phyloP scores from a whole-genome alignment of 768 basidiomycete genomes.

The Collybiopsis confluens region DNA sequence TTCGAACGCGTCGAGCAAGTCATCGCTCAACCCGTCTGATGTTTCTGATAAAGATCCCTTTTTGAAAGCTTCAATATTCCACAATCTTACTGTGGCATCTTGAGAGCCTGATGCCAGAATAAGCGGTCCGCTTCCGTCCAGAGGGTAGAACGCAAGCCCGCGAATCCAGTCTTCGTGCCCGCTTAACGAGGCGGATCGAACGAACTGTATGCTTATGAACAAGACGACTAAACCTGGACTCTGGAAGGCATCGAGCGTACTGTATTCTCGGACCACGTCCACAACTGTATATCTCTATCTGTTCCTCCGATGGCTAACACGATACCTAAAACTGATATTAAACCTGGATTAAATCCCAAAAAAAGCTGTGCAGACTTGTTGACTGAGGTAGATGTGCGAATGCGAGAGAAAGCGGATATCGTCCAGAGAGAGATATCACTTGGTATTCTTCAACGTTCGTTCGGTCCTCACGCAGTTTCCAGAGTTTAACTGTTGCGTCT shows the following conservation, averaged over 20 bases:
- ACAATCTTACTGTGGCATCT: slow-evolving; percentile 89
- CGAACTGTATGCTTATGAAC: slow-evolving; percentile 38
- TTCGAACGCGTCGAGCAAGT: slow-evolving; percentile 86
- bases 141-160: slow-evolving; percentile 61
- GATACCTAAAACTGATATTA: slow-evolving; percentile 32
- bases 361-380: slow-evolving; percentile 41
- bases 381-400: slow-evolving; percentile 62
- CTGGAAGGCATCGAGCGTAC: slow-evolving; percentile 32
- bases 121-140: slow-evolving; percentile 40
- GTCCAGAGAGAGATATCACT: slow-evolving; percentile 57
- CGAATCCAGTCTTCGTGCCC: slow-evolving; percentile 98
- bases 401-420: slow-evolving; percentile 71
- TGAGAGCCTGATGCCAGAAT: slow-evolving; percentile 92
- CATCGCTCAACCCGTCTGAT: slow-evolving; percentile 48
- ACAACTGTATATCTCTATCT: slow-evolving; percentile 74
- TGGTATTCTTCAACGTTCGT: slow-evolving; percentile 38
- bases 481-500: slow-evolving; percentile 75
- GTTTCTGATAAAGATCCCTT: slow-evolving; percentile 21
- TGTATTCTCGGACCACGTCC: slow-evolving; percentile 55
- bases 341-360: neutral
- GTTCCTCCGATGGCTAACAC: slow-evolving; percentile 85
- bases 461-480: slow-evolving; percentile 31
- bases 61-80: slow-evolving; percentile 67
- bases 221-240: neutral
- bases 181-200: slow-evolving; percentile 51